Evolutionary conservation across 2,329 filamentous ascomycete species (phyloP).

Genomic region (Lecanosticta acicola): DNA sequence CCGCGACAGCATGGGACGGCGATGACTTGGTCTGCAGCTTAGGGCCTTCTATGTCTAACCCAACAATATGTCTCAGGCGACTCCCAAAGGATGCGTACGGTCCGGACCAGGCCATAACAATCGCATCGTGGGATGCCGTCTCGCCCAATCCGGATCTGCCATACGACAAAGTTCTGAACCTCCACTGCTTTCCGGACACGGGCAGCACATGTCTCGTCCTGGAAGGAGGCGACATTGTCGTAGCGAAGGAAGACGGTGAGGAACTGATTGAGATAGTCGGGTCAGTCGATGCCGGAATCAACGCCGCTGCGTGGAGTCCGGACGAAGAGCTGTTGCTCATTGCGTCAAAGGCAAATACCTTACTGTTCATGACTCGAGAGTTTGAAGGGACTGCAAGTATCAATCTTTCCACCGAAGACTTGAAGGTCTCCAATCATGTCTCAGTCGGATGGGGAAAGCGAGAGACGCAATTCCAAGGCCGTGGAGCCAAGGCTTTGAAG

Average conservation of each 20-base stretch:
- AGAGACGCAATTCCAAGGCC: conserved; percentile 93
- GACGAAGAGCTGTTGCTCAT: conserved; percentile 88
- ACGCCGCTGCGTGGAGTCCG: conserved; percentile 85
- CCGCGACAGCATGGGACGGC: conserved; percentile 80
- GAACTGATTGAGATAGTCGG: conserved; percentile 92
- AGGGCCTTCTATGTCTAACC: conserved; percentile 64
- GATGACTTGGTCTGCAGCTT: conserved; percentile 76
- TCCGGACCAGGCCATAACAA: conserved; percentile 42
- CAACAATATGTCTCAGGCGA: conserved; percentile 67
- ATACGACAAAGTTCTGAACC: conserved; percentile 67
- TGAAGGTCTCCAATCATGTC: conserved; percentile 80
- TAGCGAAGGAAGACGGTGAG: conserved; percentile 69
- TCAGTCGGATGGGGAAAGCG: conserved; percentile 98
- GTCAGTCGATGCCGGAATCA: conserved; percentile 86
- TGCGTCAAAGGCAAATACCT: conserved; percentile 69
- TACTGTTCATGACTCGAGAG: conserved; percentile 86
- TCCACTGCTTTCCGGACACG: conserved; percentile 82
- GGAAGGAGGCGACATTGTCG: conserved; percentile 82
- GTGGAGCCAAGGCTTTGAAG: conserved; percentile 63
- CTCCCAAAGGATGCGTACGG: conserved; percentile 39
- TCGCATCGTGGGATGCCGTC: conserved; percentile 86
- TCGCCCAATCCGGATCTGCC: conserved; percentile 69
- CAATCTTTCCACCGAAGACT: conserved; percentile 66
- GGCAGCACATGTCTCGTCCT: conserved; percentile 74
- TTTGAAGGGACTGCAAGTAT: conserved; percentile 81